phyloP scores from a whole-genome alignment of 2,329 filamentous ascomycete genomes.

The Parastagonospora nodorum region DNA sequence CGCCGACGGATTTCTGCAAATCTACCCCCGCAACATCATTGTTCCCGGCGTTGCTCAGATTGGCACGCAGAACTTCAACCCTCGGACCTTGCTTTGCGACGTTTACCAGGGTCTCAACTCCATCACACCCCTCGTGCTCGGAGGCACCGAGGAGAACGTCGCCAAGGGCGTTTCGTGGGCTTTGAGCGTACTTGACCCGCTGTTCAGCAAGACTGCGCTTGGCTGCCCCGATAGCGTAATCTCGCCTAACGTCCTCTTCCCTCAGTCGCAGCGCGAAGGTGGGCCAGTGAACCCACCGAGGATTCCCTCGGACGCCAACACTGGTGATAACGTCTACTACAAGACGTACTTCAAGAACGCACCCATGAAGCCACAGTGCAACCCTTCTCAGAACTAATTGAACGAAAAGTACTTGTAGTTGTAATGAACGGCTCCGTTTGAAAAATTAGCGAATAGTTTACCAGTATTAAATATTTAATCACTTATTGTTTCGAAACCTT shows the following conservation, averaged over 20 bases:
- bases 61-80: conserved; percentile 39
- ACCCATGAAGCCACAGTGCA: background rate
- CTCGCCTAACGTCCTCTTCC: conserved; percentile 37
- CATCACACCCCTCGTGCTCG: conserved; percentile 40
- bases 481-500: background rate
- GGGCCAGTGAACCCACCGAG: conserved; percentile 35
- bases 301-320: conserved; percentile 24
- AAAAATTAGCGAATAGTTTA: no score
- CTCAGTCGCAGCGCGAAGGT: conserved; percentile 30
- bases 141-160: conserved; percentile 24
- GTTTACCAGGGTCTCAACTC: conserved; percentile 44
- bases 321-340: conserved; percentile 45
- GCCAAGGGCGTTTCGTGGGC: conserved; percentile 34
- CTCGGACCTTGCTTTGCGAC: conserved; percentile 40
- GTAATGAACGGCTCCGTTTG: no score
- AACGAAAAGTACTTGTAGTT: background rate
- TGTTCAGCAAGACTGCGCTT: conserved; percentile 34
- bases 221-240: conserved; percentile 38
- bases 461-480: no score
- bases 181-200: conserved; percentile 34
- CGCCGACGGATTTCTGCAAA: conserved; percentile 36
- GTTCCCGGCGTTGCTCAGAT: conserved; percentile 34
- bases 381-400: background rate
- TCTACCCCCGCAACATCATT: conserved; percentile 43
- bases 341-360: conserved; percentile 36